Percentiles rank a stretch among this genome's conserved stretches.
phyloP scores from a whole-genome alignment of 2,329 filamentous ascomycete species.

The Aspergillus sp. region DNA sequence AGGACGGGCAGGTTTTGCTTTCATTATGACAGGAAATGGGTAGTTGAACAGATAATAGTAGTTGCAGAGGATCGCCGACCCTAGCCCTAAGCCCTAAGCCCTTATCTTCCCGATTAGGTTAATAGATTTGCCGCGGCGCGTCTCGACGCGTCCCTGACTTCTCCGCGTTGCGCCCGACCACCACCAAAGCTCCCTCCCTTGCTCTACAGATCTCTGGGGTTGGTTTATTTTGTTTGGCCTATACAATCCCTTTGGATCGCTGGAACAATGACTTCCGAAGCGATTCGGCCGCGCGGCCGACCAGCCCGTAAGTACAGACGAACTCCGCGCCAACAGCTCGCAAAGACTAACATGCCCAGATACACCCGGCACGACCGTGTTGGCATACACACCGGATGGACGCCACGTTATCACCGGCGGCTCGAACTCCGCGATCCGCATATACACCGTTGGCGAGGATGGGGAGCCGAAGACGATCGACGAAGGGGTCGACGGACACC shows the following conservation, averaged over 20 bases:
- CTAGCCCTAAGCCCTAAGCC: conserved; percentile 26
- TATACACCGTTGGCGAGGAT: conserved; percentile 85
- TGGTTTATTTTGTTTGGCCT: too few relatives aligned
- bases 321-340: background rate
- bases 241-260: too few relatives aligned
- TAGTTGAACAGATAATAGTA: background rate
- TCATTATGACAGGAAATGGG: background rate
- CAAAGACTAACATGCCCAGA: conserved; percentile 39
- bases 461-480: conserved; percentile 90
- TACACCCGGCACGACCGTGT: conserved; percentile 75
- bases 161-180: conserved; percentile 9
- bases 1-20: too few relatives aligned
- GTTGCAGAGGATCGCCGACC: conserved; percentile 4
- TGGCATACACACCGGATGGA: conserved; percentile 84
- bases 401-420: conserved; percentile 81
- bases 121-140: conserved; percentile 14
- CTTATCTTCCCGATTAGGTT: conserved; percentile 16
- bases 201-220: too few relatives aligned
- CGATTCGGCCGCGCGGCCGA: conserved; percentile 29
- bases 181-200: conserved; percentile 5
- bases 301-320: conserved; percentile 38
- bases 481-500: conserved; percentile 78
- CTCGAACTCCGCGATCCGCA: conserved; percentile 83
- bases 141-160: conserved; percentile 1
- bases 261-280: conserved; percentile 26